Evolutionary conservation across 139 green algal genomes (phyloP).

Genomic region (Eudorina sp.): DNA sequence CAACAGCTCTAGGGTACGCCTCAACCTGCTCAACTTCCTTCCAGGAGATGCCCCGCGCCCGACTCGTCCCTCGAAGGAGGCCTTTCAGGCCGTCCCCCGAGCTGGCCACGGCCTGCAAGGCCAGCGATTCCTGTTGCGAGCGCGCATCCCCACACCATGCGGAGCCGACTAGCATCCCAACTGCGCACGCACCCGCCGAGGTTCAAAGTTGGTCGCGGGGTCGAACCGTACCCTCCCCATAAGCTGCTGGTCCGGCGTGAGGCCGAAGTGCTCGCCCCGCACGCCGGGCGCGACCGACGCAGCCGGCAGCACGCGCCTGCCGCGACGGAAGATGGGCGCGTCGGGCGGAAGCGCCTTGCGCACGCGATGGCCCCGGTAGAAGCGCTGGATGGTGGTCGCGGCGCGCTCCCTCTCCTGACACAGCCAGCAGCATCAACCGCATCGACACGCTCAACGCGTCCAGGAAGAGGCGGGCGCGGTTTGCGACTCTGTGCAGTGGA

Average conservation of each 20-base stretch:
- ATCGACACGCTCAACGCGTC: background rate
- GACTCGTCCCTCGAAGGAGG: no score
- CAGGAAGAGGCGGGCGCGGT: no score
- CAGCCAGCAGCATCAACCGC: background rate
- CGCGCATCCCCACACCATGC: no score
- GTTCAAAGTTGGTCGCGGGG: background rate
- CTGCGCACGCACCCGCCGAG: background rate
- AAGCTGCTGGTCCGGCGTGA: slow-evolving; percentile 42
- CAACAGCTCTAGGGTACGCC: no score
- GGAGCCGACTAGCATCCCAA: no score
- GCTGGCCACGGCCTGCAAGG: no score
- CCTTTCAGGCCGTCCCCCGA: no score
- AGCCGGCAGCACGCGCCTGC: background rate
- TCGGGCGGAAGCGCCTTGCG: slow-evolving; percentile 22
- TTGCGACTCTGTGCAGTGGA: no score
- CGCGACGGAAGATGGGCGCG: background rate
- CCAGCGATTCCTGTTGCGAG: no score
- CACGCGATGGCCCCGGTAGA: slow-evolving; percentile 49
- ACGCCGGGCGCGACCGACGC: background rate
- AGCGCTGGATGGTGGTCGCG: slow-evolving; percentile 51
- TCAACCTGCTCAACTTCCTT: no score
- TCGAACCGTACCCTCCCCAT: slow-evolving; percentile 29
- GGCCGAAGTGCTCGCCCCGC: background rate
- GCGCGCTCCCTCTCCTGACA: slow-evolving; percentile 46
- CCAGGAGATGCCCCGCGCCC: no score